Percentiles rank a stretch among this genome's conserved stretches.
phyloP scores from a whole-genome alignment of 257 asterid genomes.

The Penstemon barbatus region DNA sequence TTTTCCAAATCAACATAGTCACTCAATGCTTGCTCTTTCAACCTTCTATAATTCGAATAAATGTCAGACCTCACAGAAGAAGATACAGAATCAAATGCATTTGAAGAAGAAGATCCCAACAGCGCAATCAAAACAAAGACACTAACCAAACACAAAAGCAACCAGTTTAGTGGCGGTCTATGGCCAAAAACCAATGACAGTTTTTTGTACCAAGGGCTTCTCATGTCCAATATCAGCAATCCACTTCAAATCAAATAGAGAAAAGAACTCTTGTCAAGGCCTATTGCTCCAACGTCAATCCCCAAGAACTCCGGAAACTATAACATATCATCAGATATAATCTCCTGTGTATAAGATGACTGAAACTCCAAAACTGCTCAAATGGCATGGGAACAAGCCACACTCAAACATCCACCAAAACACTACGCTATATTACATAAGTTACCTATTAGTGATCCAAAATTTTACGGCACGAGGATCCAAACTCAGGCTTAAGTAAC shows the following conservation, averaged over 20 bases:
- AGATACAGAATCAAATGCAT: constrained; percentile 52
- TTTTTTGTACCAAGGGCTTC: constrained; percentile 78
- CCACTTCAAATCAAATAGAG: constrained; percentile 26
- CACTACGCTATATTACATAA: constrained; percentile 29
- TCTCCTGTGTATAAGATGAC: constrained; percentile 35
- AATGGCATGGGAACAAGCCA: constrained; percentile 42
- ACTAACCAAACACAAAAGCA: constrained; percentile 66
- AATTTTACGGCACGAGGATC: constrained; percentile 22
- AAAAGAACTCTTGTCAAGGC: constrained; percentile 23
- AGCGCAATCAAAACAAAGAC: constrained; percentile 52
- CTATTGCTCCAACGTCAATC: constrained; percentile 46
- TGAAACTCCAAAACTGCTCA: constrained; percentile 45
- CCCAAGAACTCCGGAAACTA: constrained; percentile 41
- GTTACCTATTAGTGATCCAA: not conserved
- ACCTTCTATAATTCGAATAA: constrained; percentile 60
- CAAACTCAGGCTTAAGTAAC: constrained; percentile 27
- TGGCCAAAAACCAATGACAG: constrained; percentile 55
- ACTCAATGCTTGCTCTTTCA: constrained; percentile 64
- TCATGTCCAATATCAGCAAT: constrained; percentile 65
- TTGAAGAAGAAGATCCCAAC: constrained; percentile 66
- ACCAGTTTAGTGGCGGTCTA: constrained; percentile 76
- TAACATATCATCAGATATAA: constrained; percentile 47
- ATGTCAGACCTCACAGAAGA: constrained; percentile 46
- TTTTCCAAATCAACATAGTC: constrained; percentile 72
- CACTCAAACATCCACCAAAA: constrained; percentile 30